Evolutionary conservation across 2,329 filamentous ascomycete genomes (phyloP).

Genomic region (Botrytis porri): DNA sequence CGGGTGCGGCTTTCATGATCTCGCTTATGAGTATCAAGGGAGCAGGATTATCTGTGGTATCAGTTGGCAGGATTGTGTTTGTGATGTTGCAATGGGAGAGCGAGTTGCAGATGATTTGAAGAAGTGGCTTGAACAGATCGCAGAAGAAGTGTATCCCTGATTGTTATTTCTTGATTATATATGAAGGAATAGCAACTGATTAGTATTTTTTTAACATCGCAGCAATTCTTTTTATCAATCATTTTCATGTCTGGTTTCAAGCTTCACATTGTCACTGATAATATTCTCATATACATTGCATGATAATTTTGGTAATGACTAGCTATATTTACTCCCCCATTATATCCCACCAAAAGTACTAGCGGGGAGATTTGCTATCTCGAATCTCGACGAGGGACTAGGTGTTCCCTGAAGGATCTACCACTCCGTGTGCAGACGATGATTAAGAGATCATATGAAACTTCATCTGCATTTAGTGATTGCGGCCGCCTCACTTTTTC

Average conservation of each 20-base stretch:
- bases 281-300: neutral
- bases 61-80: neutral
- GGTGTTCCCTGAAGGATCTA: no score
- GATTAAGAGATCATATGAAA: no score
- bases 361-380: no score
- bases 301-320: neutral
- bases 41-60: neutral
- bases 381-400: no score
- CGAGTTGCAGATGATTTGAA: neutral
- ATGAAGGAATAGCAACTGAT: neutral
- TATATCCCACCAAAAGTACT: no score
- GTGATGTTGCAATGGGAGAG: neutral
- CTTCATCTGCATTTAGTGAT: no score
- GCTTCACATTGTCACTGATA: neutral
- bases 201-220: neutral
- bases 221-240: neutral
- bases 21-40: neutral
- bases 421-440: no score
- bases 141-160: neutral
- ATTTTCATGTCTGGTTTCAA: neutral
- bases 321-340: neutral
- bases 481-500: no score
- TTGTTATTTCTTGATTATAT: neutral
- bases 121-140: neutral
- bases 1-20: neutral